Conservation (phyloP, 2,329 filamentous ascomycete species). For the Zasmidium citrigriseum region DNA sequence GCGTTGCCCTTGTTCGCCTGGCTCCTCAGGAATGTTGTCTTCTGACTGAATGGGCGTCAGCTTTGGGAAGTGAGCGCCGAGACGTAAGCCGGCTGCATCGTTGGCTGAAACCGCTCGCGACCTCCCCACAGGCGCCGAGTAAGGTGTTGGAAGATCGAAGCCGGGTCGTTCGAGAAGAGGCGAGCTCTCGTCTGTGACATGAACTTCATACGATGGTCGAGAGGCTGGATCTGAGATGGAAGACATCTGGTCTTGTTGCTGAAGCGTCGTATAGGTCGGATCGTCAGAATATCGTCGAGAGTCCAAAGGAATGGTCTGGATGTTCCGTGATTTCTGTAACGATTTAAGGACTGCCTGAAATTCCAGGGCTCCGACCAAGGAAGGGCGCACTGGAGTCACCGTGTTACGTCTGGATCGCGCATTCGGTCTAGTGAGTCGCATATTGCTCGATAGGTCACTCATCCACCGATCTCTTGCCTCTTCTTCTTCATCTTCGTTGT, state of each 20-base stretch:
- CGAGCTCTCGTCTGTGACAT: conserved; percentile 15
- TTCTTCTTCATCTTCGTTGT: conserved; percentile 61
- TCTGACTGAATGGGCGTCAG: conserved; percentile 16
- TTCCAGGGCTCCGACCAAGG: conserved; percentile 88
- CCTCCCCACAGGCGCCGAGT: conserved; percentile 26
- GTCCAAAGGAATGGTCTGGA: conserved; percentile 69
- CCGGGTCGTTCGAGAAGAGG: conserved; percentile 10
- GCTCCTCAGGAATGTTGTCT: conserved; percentile 16
- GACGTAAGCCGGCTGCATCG: conserved; percentile 50
- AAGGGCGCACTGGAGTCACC: conserved; percentile 84
- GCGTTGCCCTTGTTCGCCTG: conserved; percentile 6
- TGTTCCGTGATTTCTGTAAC: conserved; percentile 77
- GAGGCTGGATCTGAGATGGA: conserved; percentile 48
- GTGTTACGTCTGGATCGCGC: conserved; percentile 69
- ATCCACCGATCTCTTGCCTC: conserved; percentile 64
- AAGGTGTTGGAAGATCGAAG: conserved; percentile 10
- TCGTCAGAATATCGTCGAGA: conserved; percentile 71
- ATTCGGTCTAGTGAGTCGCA: conserved; percentile 77
- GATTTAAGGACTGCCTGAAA: conserved; percentile 90
- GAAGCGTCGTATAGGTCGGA: conserved; percentile 44
- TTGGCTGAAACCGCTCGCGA: conserved; percentile 61
- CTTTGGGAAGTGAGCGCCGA: conserved; percentile 40
- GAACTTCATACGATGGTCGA: conserved; percentile 20
- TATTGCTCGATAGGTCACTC: conserved; percentile 87
- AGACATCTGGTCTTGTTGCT: conserved; percentile 50